phyloP scores from a whole-genome alignment of 1,284 basidiomycete genomes.

The Ganoderma resinaceum region DNA sequence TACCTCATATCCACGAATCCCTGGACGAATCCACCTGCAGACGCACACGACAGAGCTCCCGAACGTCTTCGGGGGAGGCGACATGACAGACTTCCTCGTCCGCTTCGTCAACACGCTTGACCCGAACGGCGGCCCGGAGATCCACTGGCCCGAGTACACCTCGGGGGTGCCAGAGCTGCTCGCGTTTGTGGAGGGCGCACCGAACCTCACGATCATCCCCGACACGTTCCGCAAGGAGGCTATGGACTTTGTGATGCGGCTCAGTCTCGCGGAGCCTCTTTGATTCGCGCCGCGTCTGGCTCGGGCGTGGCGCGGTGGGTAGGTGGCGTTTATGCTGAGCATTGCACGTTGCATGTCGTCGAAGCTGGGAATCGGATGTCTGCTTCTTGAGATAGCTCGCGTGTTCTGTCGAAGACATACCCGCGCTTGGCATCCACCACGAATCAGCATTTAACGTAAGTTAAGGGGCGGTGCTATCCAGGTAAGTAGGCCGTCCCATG shows the following conservation, averaged over 20 bases:
- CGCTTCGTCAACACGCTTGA: slow-evolving; percentile 29
- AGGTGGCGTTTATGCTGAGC: background rate
- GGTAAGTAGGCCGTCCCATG: too few species aligned
- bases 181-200: slow-evolving; percentile 51
- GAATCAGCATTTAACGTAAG: too few species aligned
- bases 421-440: too few species aligned
- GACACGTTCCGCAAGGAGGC: slow-evolving; percentile 53
- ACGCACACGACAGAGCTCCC: slow-evolving; percentile 30
- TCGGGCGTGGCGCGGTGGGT: background rate
- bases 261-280: slow-evolving; percentile 21
- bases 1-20: too few species aligned
- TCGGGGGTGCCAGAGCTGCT: slow-evolving; percentile 47
- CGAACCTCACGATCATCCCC: slow-evolving; percentile 42
- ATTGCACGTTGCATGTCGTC: background rate
- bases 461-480: too few species aligned
- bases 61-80: slow-evolving; percentile 30
- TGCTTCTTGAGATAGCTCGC: background rate
- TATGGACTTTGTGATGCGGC: slow-evolving; percentile 26
- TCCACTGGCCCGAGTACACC: slow-evolving; percentile 58
- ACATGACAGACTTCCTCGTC: slow-evolving; percentile 31
- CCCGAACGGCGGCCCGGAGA: slow-evolving; percentile 43
- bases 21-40: background rate
- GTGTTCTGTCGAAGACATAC: background rate
- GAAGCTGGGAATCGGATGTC: background rate
- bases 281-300: too few species aligned